These are phyloP conservation scores for Lactarius evosmus DNA, from an alignment of 768 basidiomycete genomes.

Conservation along the genomic window DNA sequence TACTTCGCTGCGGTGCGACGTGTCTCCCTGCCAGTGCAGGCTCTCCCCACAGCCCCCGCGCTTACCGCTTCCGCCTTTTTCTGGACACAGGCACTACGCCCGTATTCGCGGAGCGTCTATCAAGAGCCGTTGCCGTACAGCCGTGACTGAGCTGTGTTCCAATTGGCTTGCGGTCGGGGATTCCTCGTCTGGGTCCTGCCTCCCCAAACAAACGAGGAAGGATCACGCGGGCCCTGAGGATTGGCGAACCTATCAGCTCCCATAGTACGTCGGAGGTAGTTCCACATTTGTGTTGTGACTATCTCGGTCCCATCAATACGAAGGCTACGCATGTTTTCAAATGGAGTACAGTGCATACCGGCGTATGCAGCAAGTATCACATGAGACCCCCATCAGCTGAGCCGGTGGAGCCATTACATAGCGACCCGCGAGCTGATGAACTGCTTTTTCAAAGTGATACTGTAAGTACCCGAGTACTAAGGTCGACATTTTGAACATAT, in stretches of 20 bases:
- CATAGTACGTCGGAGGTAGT: slow-evolving; percentile 90
- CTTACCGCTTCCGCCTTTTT: slow-evolving; percentile 46
- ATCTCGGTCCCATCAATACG: slow-evolving; percentile 96
- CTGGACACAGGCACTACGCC: slow-evolving; percentile 63
- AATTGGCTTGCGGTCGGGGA: slow-evolving; percentile 47
- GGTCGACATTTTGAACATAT: no score
- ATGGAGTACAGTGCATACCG: no score
- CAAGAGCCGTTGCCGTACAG: slow-evolving; percentile 75
- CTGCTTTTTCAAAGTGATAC: no score
- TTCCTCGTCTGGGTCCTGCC: slow-evolving; percentile 49
- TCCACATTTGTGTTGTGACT: slow-evolving; percentile 85
- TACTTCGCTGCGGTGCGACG: slow-evolving; percentile 32
- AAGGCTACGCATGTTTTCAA: no score
- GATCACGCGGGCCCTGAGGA: slow-evolving; percentile 57
- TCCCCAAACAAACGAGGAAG: slow-evolving; percentile 87
- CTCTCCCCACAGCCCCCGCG: slow-evolving; percentile 34
- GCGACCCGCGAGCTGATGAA: no score
- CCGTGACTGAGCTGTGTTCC: slow-evolving; percentile 64
- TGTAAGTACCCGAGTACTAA: no score
- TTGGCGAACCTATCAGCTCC: slow-evolving; percentile 91
- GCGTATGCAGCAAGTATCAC: no score
- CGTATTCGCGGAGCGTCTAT: slow-evolving; percentile 72
- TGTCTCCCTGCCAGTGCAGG: slow-evolving; percentile 25
- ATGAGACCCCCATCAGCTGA: no score
- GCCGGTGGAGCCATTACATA: no score